Conservation (phyloP, 805 yeast genomes). For the Blastobotrys parvus region DNA sequence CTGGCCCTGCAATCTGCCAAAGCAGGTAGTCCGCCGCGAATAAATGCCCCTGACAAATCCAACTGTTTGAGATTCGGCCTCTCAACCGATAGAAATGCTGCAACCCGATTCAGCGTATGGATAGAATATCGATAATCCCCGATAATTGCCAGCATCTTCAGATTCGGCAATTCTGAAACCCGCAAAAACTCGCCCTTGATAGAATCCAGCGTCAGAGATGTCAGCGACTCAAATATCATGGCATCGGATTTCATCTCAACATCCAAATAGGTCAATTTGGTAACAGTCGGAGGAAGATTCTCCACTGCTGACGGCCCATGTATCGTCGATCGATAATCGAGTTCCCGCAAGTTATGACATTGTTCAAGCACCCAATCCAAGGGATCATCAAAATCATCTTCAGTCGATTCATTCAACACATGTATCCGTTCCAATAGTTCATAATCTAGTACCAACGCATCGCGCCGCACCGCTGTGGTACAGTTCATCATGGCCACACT, state of each 20-base stretch:
- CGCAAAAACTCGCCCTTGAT: not conserved
- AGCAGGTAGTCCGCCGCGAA: not conserved
- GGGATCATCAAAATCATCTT: too few relatives aligned
- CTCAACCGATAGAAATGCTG: not conserved
- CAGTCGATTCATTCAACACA: too few relatives aligned
- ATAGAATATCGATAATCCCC: not conserved
- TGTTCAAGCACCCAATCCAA: too few relatives aligned
- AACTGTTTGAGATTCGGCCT: not conserved
- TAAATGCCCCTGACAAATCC: not conserved
- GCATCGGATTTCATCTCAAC: too few relatives aligned
- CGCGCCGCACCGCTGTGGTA: too few relatives aligned
- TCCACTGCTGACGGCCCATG: too few relatives aligned
- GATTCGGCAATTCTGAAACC: not conserved
- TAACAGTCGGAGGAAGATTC: too few relatives aligned
- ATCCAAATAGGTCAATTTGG: too few relatives aligned
- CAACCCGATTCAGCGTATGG: not conserved
- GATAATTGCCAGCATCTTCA: not conserved
- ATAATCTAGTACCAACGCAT: too few relatives aligned
- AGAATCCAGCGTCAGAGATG: not conserved
- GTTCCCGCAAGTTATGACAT: not conserved
- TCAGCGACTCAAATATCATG: not conserved
- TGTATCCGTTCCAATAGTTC: too few relatives aligned
- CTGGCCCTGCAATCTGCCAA: not conserved
- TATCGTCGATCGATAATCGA: not conserved
- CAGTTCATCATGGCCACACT: too few relatives aligned